A percentile compares a stretch with the other conserved stretches of the same genome.
Conservation (phyloP, 2,329 filamentous ascomycete genomes). For the Aaosphaeria pasadenensis region DNA sequence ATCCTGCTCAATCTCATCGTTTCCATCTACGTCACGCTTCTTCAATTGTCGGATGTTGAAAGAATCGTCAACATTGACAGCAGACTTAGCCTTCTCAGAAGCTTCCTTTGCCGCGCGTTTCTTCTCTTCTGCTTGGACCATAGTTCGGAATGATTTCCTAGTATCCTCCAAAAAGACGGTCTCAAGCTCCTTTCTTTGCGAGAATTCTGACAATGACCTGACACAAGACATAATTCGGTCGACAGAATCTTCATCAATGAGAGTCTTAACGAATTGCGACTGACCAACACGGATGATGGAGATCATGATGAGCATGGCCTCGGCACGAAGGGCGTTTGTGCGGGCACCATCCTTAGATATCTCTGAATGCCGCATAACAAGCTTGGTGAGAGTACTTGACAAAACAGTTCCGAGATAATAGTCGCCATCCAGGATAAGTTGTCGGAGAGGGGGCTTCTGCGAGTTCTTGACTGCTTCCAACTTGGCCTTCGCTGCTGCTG, state of each 20-base stretch:
- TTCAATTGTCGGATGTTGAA: conserved; percentile 89
- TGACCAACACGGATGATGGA: conserved; percentile 97
- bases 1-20: conserved; percentile 84
- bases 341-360: conserved; percentile 82
- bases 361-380: conserved; percentile 96
- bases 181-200: conserved; percentile 85
- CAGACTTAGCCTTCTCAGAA: conserved; percentile 86
- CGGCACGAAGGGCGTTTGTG: conserved; percentile 89
- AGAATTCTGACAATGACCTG: conserved; percentile 85
- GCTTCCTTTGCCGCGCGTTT: conserved; percentile 96
- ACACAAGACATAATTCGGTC: conserved; percentile 98
- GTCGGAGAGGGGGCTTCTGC: conserved; percentile 89
- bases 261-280: conserved; percentile 96
- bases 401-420: conserved; percentile 94
- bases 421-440: conserved; percentile 90
- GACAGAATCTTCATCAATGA: conserved; percentile 97
- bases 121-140: conserved; percentile 97
- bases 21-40: conserved; percentile 77
- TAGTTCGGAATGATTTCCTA: conserved; percentile 89
- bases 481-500: conserved; percentile 84
- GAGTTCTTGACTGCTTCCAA: conserved; percentile 96
- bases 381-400: conserved; percentile 92
- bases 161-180: conserved; percentile 93
- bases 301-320: conserved; percentile 99
- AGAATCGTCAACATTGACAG: conserved; percentile 93